A percentile compares a stretch with the other conserved stretches of the same genome.
Conservation (phyloP, 1,139 yeast genomes). For the Petasospora rhodanensis region DNA sequence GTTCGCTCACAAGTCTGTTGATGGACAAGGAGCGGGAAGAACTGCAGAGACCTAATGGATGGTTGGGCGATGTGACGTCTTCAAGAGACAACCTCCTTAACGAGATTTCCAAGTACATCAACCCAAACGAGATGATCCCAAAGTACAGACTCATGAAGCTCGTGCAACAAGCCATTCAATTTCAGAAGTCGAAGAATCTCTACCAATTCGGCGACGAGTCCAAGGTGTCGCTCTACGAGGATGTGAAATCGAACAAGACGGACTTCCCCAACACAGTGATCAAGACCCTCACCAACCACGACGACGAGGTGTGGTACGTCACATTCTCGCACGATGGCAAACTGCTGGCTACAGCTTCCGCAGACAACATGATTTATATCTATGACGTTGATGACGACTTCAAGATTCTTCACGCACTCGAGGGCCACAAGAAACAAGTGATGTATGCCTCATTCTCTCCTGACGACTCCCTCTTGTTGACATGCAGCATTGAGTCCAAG, state of each 20-base stretch:
- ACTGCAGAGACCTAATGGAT: slow-evolving; percentile 26
- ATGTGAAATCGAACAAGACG: slow-evolving; percentile 27
- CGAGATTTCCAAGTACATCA: slow-evolving; percentile 40
- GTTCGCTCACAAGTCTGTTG: slow-evolving; percentile 32
- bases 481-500: slow-evolving; percentile 62
- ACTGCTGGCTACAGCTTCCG: slow-evolving; percentile 71
- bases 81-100: slow-evolving; percentile 42
- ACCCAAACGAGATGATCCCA: slow-evolving; percentile 51
- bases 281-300: slow-evolving; percentile 46
- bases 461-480: slow-evolving; percentile 53
- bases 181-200: slow-evolving; percentile 41
- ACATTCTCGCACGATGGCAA: slow-evolving; percentile 76
- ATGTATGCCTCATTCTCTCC: slow-evolving; percentile 70
- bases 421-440: slow-evolving; percentile 56
- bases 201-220: slow-evolving; percentile 29
- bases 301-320: slow-evolving; percentile 81
- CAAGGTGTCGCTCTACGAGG: slow-evolving; percentile 24
- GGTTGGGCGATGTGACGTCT: slow-evolving; percentile 35
- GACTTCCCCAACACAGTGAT: slow-evolving; percentile 46
- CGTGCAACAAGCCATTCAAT: slow-evolving; percentile 46
- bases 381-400: slow-evolving; percentile 62
- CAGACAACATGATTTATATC: slow-evolving; percentile 59
- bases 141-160: slow-evolving; percentile 45
- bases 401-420: slow-evolving; percentile 35
- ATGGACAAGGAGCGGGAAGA: slow-evolving; percentile 31